A percentile compares a stretch with the other conserved stretches of the same genome.
These are phyloP conservation scores for Crucibulum laeve DNA, from an alignment of 768 basidiomycete genomes.

Conservation along the genomic window DNA sequence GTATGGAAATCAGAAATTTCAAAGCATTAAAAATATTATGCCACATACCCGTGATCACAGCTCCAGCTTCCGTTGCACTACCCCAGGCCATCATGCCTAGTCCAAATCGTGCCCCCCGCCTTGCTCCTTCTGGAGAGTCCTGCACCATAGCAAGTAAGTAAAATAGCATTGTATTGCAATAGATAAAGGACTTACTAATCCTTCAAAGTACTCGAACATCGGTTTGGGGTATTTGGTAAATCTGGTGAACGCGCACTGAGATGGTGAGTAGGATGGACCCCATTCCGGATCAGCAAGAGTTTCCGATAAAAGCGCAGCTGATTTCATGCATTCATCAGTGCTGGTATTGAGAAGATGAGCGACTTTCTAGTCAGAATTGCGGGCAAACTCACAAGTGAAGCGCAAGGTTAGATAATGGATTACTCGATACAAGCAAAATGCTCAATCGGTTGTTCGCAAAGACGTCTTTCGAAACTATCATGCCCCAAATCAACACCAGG, in stretches of 20 bases:
- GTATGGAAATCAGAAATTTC: too few relatives aligned
- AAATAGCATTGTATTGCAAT: too few relatives aligned
- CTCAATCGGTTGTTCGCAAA: constrained; percentile 40
- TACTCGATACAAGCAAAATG: constrained; percentile 20
- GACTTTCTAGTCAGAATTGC: not conserved
- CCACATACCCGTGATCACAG: too few relatives aligned
- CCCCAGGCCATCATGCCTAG: constrained; percentile 30
- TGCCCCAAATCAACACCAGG: not conserved
- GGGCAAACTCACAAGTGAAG: constrained; percentile 17
- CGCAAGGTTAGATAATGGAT: constrained; percentile 19
- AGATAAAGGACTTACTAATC: too few relatives aligned
- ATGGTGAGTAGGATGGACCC: constrained; percentile 17
- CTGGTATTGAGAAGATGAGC: not conserved
- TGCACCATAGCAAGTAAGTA: too few relatives aligned
- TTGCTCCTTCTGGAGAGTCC: not conserved
- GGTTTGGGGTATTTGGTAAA: constrained; percentile 13
- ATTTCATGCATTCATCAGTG: constrained; percentile 8
- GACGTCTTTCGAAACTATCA: constrained; percentile 26
- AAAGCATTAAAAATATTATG: too few relatives aligned
- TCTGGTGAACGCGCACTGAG: constrained; percentile 20
- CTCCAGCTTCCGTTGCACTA: constrained; percentile 21
- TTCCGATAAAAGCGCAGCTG: constrained; percentile 24
- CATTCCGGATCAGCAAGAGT: constrained; percentile 28
- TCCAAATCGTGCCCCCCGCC: constrained; percentile 18
- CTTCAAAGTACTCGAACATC: constrained; percentile 19